Percentiles rank a stretch among this genome's conserved stretches.
Evolutionary conservation across 495 filamentous ascomycete genomes (phyloP).

Genomic region (Immersiella caudata): DNA sequence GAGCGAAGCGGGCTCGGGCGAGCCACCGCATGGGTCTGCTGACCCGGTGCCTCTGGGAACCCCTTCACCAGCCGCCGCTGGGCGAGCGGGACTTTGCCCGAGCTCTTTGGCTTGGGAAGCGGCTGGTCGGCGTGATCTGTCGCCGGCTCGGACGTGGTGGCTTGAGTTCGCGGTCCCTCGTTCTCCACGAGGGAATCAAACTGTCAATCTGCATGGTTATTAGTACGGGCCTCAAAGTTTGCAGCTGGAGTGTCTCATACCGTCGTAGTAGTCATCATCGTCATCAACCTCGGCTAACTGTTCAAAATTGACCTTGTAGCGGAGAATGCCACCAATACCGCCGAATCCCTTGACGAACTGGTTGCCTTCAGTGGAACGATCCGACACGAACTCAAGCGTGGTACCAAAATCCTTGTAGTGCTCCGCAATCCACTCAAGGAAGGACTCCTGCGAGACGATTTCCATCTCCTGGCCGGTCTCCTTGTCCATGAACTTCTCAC

Average conservation of each 20-base stretch:
- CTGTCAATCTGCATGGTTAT: slow-evolving; percentile 71
- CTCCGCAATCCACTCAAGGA: slow-evolving; percentile 98
- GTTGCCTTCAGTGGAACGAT: slow-evolving; percentile 95
- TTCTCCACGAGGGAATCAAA: slow-evolving; percentile 82
- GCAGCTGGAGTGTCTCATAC: slow-evolving; percentile 39
- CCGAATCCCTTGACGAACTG: slow-evolving; percentile 99
- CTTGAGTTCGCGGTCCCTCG: slow-evolving; percentile 80
- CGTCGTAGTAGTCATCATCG: slow-evolving; percentile 99
- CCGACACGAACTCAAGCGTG: slow-evolving; percentile 95
- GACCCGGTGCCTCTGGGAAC: slow-evolving; percentile 41
- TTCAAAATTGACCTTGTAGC: slow-evolving; percentile 99
- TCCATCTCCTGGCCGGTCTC: slow-evolving; percentile 97
- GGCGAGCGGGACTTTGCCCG: slow-evolving; percentile 40
- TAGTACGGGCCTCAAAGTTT: neutral
- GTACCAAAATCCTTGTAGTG: slow-evolving; percentile 97
- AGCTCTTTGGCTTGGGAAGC: slow-evolving; percentile 41
- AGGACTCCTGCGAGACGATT: slow-evolving; percentile 76
- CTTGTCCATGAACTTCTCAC: slow-evolving; percentile 88
- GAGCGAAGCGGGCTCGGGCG: slow-evolving; percentile 62
- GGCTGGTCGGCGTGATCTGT: slow-evolving; percentile 39
- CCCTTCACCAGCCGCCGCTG: slow-evolving; percentile 47
- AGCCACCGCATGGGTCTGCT: slow-evolving; percentile 46
- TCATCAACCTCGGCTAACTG: slow-evolving; percentile 93
- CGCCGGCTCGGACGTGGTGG: slow-evolving; percentile 61
- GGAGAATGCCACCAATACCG: slow-evolving; percentile 94